phyloP scores from a whole-genome alignment of 208 protist genomes.

The Novymonas esmeraldas region DNA sequence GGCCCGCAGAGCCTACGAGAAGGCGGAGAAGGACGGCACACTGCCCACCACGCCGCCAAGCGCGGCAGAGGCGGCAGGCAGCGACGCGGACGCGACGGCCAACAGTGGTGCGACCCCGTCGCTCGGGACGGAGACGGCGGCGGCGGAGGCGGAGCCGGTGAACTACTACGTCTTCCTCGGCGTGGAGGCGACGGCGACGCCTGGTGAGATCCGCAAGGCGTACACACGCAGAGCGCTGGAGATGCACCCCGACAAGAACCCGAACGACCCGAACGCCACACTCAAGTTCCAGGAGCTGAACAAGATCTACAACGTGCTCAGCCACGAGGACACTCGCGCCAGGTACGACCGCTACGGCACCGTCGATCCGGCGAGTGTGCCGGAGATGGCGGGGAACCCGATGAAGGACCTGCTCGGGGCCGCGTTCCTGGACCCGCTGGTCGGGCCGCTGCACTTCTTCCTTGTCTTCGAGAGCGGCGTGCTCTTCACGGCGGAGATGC shows the following conservation, averaged over 20 bases:
- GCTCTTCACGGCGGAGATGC: conserved; percentile 28
- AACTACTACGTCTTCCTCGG: conserved; percentile 63
- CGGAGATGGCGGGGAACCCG: conserved; percentile 24
- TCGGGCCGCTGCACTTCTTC: conserved; percentile 46
- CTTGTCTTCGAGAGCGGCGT: conserved; percentile 31
- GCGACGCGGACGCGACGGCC: too few relatives aligned
- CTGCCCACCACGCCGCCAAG: not conserved
- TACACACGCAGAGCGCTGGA: conserved; percentile 58
- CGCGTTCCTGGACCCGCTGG: conserved; percentile 49
- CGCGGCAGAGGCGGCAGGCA: not conserved
- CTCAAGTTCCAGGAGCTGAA: conserved; percentile 59
- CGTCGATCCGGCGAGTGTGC: conserved; percentile 18
- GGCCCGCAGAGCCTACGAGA: conserved; percentile 26
- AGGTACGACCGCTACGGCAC: conserved; percentile 59
- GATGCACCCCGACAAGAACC: conserved; percentile 82
- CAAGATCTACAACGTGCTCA: conserved; percentile 74
- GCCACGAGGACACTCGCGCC: conserved; percentile 41
- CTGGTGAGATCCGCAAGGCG: conserved; percentile 56
- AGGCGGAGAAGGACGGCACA: conserved; percentile 20
- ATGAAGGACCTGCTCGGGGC: conserved; percentile 50
- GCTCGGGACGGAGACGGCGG: not conserved
- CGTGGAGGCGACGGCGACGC: conserved; percentile 43
- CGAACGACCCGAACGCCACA: conserved; percentile 41
- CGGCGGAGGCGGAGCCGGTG: not conserved
- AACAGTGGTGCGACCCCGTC: too few relatives aligned